Evolutionary conservation across 129 eudicot genomes (phyloP), one percentile per base, ranked within the genome.

Genomic region (Scalesia atractyloides): DNA sequence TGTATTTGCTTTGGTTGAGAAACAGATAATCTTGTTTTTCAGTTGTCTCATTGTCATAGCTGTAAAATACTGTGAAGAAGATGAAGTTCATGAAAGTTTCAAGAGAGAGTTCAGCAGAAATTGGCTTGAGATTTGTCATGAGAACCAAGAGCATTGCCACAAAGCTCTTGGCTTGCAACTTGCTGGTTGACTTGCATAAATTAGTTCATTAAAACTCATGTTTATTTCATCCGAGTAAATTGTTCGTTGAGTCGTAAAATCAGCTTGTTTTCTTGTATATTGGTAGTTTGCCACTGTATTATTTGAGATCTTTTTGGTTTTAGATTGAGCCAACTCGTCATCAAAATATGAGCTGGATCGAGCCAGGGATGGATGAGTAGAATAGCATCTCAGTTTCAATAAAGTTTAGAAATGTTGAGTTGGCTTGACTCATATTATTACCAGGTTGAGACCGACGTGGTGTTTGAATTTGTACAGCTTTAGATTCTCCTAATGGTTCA

Each of bases 61-160:
- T 54, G 75, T 54, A 19, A 36, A 52, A 11, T 24, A 7, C 1
- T 4, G 30, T 3, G 33, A 47, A 36, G 39, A 52, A 62, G 70
- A 46, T 7, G 52, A 43, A 52, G 54, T 15, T 59, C 5, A 17
- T 14, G 26, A 5, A 17, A 44, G 60, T 49, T 66, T 30, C 39
- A n/a, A 12, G 37, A 75, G 54, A 67, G 24, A 26, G 56, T 11
- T 30, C n/a, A 24, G 62, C 33, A 17, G 70, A 61, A 30, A 16
- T 41, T 41, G 46, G 7, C 9, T 41, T 47, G 49, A 36, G 70
- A 62, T 65, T 65, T 58, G 16, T 58, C 64, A 24, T 11, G 39
- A 24, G 16, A 50, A 50, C 56, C 5, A 58, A 24, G 30, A 56
- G 13, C 34, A 20, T 56, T 20, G 34, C 30, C 16, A 24, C 13